Evolutionary conservation across 805 yeast species (phyloP).

Genomic region (Wickerhamomyces tratensis): DNA sequence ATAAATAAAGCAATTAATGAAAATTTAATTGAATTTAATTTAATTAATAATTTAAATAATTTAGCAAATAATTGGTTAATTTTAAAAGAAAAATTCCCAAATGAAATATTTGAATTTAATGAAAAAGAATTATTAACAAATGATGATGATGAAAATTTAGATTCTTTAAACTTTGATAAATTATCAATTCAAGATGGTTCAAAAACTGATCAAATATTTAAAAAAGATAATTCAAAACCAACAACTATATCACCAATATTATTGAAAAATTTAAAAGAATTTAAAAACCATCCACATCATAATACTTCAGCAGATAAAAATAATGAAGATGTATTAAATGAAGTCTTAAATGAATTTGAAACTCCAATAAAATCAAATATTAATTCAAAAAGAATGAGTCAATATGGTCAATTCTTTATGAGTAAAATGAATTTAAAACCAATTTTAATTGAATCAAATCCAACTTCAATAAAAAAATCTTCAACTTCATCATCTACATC

Average conservation of each 20-base stretch:
- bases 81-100: conserved; percentile 11
- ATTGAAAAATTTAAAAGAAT: neutral
- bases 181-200: neutral
- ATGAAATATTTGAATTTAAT: conserved; percentile 6
- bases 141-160: conserved; percentile 11
- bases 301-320: neutral
- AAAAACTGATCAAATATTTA: neutral
- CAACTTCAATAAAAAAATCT: conserved; percentile 18
- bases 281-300: neutral
- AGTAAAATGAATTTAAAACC: conserved; percentile 33
- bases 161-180: conserved; percentile 3
- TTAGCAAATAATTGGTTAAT: conserved; percentile 26
- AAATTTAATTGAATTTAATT: conserved; percentile 26
- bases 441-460: conserved; percentile 23
- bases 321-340: neutral
- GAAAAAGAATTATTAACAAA: conserved; percentile 11
- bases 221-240: neutral
- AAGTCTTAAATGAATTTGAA: conserved; percentile 5
- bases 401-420: conserved; percentile 28
- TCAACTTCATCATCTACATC: neutral
- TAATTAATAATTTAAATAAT: conserved; percentile 25
- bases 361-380: conserved; percentile 1
- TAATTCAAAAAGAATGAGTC: conserved; percentile 13
- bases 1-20: conserved; percentile 32
- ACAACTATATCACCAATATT: neutral